Evolutionary conservation across 495 filamentous ascomycete genomes (phyloP), one percentile per base, ranked within the genome.

Genomic region (Xylaria castorea): DNA sequence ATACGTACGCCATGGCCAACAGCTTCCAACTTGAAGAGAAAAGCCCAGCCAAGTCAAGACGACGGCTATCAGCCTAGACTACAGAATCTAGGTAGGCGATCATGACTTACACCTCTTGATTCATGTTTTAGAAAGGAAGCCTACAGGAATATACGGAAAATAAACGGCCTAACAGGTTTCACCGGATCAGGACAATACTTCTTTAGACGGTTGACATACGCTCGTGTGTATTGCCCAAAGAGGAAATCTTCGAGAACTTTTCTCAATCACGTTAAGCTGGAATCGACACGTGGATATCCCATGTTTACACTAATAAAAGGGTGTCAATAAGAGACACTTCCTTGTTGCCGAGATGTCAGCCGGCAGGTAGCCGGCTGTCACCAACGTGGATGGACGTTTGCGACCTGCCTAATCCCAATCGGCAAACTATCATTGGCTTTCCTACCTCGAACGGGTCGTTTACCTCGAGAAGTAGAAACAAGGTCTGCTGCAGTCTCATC

Each of bases 291-390:
- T 66, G 61, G 61, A 27, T 16, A 25, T 14, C 12, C 36, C 53
- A 57, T 64, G 61, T 44, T 64, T 64, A 25, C 36, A 44, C 38
- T 25, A 42, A 44, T 61, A 38, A 61, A 38, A 61, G 8, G 61
- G 38, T 38, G 11, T 64, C 18, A 40, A 68, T 53, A 68, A 36
- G 27, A 57, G 34, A 36, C 36, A 34, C 30, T 32, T 68, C 50
- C 50, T 36, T 57, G 66, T 57, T 68, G 50, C 66, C 66, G 66
- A 68, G 44, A 36, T 44, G 66, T 68, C 66, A 68, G 48, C 50
- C 66, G 66, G 66, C 66, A 68, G 18, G 30, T 55, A 55, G 48
- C 66, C 66, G 36, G 66, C 12, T 64, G 61, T 64, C 36, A 44
- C 38, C 61, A 64, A 64, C 61, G 30, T 64, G 61, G 38, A 44